Evolutionary conservation across 2,329 filamentous ascomycete genomes (phyloP).

Genomic region (Monosporascus sp.): DNA sequence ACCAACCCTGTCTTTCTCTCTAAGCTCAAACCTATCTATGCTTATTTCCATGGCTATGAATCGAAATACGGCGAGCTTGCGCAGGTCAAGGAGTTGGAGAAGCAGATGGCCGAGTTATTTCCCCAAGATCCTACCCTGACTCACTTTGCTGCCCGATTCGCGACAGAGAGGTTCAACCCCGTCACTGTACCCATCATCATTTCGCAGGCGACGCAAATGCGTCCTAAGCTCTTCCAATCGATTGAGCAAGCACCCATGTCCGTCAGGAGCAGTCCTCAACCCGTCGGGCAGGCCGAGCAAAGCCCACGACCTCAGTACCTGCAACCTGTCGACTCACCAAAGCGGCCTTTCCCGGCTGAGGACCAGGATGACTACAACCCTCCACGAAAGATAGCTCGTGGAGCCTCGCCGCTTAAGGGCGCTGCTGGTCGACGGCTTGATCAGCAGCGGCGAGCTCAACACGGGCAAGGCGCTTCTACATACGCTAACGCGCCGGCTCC

Average conservation of each 20-base stretch:
- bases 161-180: conserved; percentile 71
- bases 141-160: conserved; percentile 73
- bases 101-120: conserved; percentile 89
- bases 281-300: conserved; percentile 23
- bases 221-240: conserved; percentile 53
- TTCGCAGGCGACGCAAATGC: conserved; percentile 73
- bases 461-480: conserved; percentile 37
- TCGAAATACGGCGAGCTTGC: conserved; percentile 88
- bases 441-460: conserved; percentile 60
- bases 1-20: conserved; percentile 38
- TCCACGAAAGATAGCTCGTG: conserved; percentile 80
- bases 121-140: conserved; percentile 75
- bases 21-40: conserved; percentile 80
- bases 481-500: conserved; percentile 47
- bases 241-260: conserved; percentile 45
- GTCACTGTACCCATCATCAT: conserved; percentile 76
- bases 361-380: conserved; percentile 70
- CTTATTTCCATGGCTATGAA: conserved; percentile 93
- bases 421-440: conserved; percentile 81
- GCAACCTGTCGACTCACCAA: conserved; percentile 49
- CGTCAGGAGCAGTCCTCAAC: conserved; percentile 39
- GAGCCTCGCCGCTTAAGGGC: conserved; percentile 89
- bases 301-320: conserved; percentile 46
- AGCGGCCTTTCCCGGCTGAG: conserved; percentile 58
- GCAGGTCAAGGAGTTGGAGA: conserved; percentile 86